Evolutionary conservation across 106 monocot species (phyloP), one percentile per base, ranked within the genome.

Genomic region (Acorus gramineus): DNA sequence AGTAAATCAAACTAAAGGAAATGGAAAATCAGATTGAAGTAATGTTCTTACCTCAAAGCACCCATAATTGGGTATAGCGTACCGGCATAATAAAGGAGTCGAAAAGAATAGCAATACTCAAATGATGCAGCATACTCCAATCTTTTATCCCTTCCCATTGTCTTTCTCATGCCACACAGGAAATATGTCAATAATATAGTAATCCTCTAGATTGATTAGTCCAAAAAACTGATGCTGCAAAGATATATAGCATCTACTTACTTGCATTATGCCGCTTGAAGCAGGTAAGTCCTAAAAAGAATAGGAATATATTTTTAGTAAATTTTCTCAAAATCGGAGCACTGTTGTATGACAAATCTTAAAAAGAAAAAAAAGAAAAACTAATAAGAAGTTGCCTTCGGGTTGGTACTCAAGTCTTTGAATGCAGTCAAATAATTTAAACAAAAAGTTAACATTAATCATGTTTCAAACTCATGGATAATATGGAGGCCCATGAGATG

Each of bases 201-300:
- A 28, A 28, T 28, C 28, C 28, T 28, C 1, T 28, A 28, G 28
- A 28, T 28, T 28, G 28, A 28, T 28, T 28, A 28, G 28, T 28
- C 28, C 49, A 49, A 42, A 53, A 44, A 11, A 13, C 56, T 49
- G 46, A 3, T 42, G 54, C 55, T 4, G 42, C 44, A 56, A 44
- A n/a, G 44, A 8, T 2, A 8, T 9, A 49, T 46, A 14, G 8
- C 9, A 61, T 54, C 0, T 9, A 63, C 81, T 84, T 82, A 90
- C 95, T 79, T 87, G 86, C 95, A 96, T 96, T 70, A 90, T 71
- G 66, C 95, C 95, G 60, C 95, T 90, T 76, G 95, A 96, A 71
- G 52, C 82, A 42, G 95, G 95, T 66, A 96, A 67, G 73, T 96
- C 95, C 95, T 96, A 77, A 50, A 78, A 88, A 28, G 28, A 28